phyloP scores from a whole-genome alignment of 352 stramenopile genomes.

The Phytophthora fragariaefolia region DNA sequence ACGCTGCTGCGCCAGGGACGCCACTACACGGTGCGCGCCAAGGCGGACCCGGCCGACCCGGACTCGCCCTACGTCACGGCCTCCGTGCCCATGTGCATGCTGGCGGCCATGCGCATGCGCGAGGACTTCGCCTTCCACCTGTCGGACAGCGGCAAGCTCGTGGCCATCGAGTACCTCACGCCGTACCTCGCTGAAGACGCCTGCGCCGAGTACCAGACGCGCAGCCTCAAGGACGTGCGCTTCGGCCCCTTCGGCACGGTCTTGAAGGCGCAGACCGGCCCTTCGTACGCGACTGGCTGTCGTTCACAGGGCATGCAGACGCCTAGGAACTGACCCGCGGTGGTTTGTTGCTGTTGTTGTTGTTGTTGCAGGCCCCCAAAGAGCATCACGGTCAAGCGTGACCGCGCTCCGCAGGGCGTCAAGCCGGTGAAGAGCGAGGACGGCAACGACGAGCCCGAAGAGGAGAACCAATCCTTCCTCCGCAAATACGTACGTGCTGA shows the following conservation, averaged over 20 bases:
- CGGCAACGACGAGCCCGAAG: constrained; percentile 53
- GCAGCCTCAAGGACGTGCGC: constrained; percentile 64
- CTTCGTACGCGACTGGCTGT: constrained; percentile 49
- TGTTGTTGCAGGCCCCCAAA: constrained; percentile 58
- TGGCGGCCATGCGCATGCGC: constrained; percentile 72
- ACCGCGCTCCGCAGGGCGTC: constrained; percentile 72
- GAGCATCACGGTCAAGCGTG: constrained; percentile 63
- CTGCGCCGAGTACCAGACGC: constrained; percentile 64
- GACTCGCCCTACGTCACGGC: constrained; percentile 75
- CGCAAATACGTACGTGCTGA: constrained; percentile 85
- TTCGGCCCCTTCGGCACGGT: constrained; percentile 63
- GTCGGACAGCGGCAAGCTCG: constrained; percentile 75
- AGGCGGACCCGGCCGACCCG: constrained; percentile 62
- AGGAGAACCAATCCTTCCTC: constrained; percentile 82
- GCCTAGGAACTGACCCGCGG: neutral
- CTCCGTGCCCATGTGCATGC: constrained; percentile 83
- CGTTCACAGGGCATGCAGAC: neutral
- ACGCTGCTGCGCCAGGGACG: constrained; percentile 51
- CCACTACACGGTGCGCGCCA: constrained; percentile 75
- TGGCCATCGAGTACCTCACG: constrained; percentile 85
- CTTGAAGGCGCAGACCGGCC: constrained; percentile 66
- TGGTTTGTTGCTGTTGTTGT: neutral
- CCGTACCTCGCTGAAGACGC: constrained; percentile 46
- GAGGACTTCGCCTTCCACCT: constrained; percentile 88
- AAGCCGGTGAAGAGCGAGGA: constrained; percentile 76